These are phyloP conservation scores for Ceriops decandra DNA, from an alignment of 345 rosid genomes.

Conservation along the genomic window DNA sequence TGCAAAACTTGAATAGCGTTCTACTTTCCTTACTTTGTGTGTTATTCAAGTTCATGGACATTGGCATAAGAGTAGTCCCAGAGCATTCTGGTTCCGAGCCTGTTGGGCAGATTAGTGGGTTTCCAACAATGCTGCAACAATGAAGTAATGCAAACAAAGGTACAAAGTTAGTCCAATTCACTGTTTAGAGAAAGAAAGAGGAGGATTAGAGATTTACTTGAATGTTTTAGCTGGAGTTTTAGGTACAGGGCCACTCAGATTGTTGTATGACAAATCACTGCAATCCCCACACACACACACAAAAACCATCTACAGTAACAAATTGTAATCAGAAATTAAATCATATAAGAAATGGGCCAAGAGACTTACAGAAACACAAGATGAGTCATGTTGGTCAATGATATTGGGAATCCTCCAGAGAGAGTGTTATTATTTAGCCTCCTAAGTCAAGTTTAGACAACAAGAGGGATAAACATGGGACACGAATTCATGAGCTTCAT, in stretches of 20 bases:
- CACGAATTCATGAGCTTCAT: background rate
- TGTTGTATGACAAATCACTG: conserved; percentile 94
- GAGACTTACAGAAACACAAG: conserved; percentile 79
- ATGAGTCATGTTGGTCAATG: conserved; percentile 80
- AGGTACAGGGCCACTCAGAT: conserved; percentile 83
- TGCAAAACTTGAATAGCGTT: background rate
- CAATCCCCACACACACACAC: conserved; percentile 4
- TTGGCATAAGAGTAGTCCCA: conserved; percentile 76
- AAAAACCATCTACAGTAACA: conserved; percentile 1
- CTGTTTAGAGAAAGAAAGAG: conserved; percentile 9
- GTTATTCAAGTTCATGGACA: conserved; percentile 92
- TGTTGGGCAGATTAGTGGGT: conserved; percentile 80
- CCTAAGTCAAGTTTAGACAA: conserved; percentile 39
- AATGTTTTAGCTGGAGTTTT: conserved; percentile 86
- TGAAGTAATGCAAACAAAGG: conserved; percentile 4
- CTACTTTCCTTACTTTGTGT: conserved; percentile 49
- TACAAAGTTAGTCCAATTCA: conserved; percentile 5
- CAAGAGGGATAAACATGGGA: background rate
- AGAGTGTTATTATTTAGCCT: conserved; percentile 91
- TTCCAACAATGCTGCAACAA: conserved; percentile 73
- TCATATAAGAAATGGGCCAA: background rate
- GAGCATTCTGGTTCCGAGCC: conserved; percentile 89
- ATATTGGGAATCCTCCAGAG: conserved; percentile 58
- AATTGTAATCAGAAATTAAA: background rate
- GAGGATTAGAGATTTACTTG: conserved; percentile 49